These are phyloP conservation scores for Leptomonas seymouri DNA, from an alignment of 208 protist species.

Conservation along the genomic window DNA sequence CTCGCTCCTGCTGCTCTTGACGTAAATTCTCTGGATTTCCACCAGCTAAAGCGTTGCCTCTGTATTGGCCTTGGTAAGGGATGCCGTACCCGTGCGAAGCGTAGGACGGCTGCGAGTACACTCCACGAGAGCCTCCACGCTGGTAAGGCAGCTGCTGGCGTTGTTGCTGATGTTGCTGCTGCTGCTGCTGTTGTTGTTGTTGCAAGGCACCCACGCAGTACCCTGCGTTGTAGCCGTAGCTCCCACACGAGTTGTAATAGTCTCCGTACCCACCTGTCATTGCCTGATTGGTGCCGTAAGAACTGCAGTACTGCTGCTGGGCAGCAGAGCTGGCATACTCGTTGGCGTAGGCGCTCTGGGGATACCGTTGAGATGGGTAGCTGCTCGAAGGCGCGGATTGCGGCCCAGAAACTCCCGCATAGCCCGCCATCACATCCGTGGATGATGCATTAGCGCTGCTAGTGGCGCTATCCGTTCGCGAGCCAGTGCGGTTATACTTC, in stretches of 20 bases:
- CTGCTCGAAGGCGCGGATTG: conserved; percentile 3
- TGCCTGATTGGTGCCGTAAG: conserved; percentile 10
- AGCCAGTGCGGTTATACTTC: neutral
- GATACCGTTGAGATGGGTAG: neutral
- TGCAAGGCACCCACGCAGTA: neutral
- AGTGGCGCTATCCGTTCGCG: conserved; percentile 7
- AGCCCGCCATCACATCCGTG: conserved; percentile 7
- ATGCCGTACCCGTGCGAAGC: neutral
- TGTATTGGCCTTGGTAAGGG: neutral
- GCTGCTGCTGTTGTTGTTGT: conserved; percentile 7
- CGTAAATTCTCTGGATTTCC: neutral
- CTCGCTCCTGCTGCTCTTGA: conserved; percentile 6
- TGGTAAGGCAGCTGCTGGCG: conserved; percentile 2
- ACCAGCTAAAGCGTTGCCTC: neutral
- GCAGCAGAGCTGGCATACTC: conserved; percentile 1
- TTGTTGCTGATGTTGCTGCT: conserved; percentile 3
- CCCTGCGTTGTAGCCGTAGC: conserved; percentile 13
- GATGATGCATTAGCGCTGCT: conserved; percentile 10
- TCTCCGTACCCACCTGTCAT: conserved; percentile 13
- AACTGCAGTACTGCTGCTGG: conserved; percentile 10
- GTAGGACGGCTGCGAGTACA: conserved; percentile 2
- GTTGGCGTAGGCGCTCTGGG: neutral
- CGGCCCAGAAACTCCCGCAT: conserved; percentile 2
- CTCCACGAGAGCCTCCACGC: conserved; percentile 1
- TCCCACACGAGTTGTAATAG: conserved; percentile 8